Base-by-base conservation (phyloP, 495 filamentous ascomycete species). In the Aspergillus funiculosus region DNA sequence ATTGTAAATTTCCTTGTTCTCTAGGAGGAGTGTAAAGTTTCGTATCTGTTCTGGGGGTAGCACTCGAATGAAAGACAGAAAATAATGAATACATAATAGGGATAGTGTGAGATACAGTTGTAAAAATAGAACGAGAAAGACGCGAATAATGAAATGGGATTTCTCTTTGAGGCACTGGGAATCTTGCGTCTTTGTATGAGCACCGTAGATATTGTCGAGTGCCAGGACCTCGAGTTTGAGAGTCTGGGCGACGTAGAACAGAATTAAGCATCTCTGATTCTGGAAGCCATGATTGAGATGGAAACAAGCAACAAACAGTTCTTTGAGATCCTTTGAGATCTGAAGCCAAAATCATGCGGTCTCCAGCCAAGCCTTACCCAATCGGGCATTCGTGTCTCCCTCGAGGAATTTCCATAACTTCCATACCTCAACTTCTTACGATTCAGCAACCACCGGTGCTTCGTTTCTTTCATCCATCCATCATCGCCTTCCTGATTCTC, bases 351-450 rank as follows among this genome's bases (percentile, higher is more conserved):
- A 22, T 38, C 35, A 11, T 38, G 22, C 20, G 35, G 22, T 38
- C 27, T 22, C 22, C 46, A 26, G 30, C 21, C 20, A 35, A 24
- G 37, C 46, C 22, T 48, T 40, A 34, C 46, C 46, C 1, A 34
- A 35, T 48, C 20, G 46, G 46, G 46, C 14, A 32, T n/a, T 26
- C 46, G 37, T 41, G 37, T 48, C 35, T 37, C 21, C 14, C 18
- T 17, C 8, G 18, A 14, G 31, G 22, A 38, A 21, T 20, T 11
- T 15, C 37, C 35, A 40, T 24, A 35, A 37, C 6, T 50, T 28
- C 19, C 20, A n/a, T 28, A 21, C 6, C 24, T 37, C 29, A 24
- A 22, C n/a, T 25, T 43, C 25, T 38, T 31, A 39, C 19, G 4
- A 22, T 29, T 21, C 40, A 39, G 22, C 35, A 14, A 24, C 37